Evolutionary conservation across 306 rosid species (phyloP).

Genomic region (Malus asiatica): DNA sequence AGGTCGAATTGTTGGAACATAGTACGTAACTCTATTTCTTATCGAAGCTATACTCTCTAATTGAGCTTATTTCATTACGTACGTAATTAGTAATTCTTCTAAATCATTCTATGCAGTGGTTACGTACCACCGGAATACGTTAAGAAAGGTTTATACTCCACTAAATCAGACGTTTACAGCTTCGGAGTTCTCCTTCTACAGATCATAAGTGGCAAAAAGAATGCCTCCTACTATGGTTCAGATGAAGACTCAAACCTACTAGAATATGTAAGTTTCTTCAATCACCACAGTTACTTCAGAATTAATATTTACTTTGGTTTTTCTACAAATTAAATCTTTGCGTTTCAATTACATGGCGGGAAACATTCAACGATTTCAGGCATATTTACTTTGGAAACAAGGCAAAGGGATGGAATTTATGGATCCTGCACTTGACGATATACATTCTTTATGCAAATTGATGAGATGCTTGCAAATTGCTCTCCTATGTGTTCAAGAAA

Average conservation of each 20-base stretch:
- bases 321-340: background rate
- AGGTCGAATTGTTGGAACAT: conserved; percentile 31
- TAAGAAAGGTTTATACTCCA: conserved; percentile 19
- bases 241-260: conserved; percentile 9
- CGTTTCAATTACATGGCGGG: background rate
- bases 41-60: background rate
- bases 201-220: conserved; percentile 32
- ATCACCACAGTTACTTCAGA: background rate
- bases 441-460: conserved; percentile 20
- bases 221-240: background rate
- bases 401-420: conserved; percentile 21
- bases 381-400: conserved; percentile 30
- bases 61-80: background rate
- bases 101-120: conserved; percentile 19
- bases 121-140: conserved; percentile 28
- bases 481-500: conserved; percentile 29
- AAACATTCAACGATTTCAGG: conserved; percentile 13
- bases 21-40: background rate
- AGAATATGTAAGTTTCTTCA: conserved; percentile 24
- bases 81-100: background rate
- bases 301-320: background rate
- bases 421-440: conserved; percentile 28
- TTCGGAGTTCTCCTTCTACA: conserved; percentile 38
- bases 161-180: conserved; percentile 27
- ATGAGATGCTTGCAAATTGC: conserved; percentile 27